Evolutionary conservation across 2,329 filamentous ascomycete genomes (phyloP), one percentile per base, ranked within the genome.

Genomic region (Mycosphaerella sp.): DNA sequence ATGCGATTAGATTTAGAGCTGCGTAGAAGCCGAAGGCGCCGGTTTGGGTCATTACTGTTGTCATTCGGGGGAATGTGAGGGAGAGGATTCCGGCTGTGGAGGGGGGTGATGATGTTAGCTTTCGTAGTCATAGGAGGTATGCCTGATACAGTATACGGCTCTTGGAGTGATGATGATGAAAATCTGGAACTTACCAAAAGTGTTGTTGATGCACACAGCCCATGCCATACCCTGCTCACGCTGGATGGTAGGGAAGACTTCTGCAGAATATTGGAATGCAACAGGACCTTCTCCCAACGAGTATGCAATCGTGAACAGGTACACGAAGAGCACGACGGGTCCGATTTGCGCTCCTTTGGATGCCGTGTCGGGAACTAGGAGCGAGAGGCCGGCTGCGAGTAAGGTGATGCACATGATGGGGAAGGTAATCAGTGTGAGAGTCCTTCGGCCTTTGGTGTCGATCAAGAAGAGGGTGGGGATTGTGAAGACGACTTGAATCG

Each of bases 21-120:
- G 78, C 80, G 62, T 82, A 82, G 73, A 78, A 82, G 7, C 74
- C 74, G 58, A 82, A 64, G 29, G 81, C 80, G 8, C 78, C 78
- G 4, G 76, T 74, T 2, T 76, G 73, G 10, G 72, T 77, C 71
- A 82, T 74, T 11, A 72, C 76, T 12, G 56, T 61, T 29, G 75
- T 64, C 69, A 78, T 77, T 12, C 72, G 72, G 3, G 77, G 76
- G 66, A 79, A 78, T 0, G 76, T 70, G 55, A 71, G 56, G 54
- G 60, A 61, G 12, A 70, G 64, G 45, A 70, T 57, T 51, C 68
- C 69, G 51, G 69, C 67, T 21, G 21, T 4, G 21, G 3, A 21
- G 21, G 21, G 21, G 21, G 3, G 21, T 2, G 21, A 3, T 1
- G 3, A 21, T 21, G 21, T 21, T 21, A 21, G 21, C 2, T 21